Evolutionary conservation across 2,329 filamentous ascomycete species (phyloP), one percentile per base, ranked within the genome.

Genomic region (Botryotinia narcissicola): DNA sequence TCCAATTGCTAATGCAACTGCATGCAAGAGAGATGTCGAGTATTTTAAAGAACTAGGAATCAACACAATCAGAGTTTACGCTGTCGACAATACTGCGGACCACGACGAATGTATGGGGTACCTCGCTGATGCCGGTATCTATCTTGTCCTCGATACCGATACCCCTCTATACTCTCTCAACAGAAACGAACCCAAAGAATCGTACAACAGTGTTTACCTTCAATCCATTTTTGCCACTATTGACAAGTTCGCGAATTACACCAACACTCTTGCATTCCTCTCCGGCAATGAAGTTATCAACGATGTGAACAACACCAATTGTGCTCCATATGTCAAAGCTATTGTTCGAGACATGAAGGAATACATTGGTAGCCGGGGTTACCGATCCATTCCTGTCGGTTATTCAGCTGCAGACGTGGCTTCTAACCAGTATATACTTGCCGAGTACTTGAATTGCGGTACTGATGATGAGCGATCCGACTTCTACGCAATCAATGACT

Each of bases 1-100:
- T 79, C 90, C 91, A 57, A 88, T 93, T 77, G 89, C 90, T 72
- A 87, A 92, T 78, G 77, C 81, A 29, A 82, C 83, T 12, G 82
- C 82, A 77, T 92, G 91, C 86, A 87, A 86, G 82, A 87, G 91
- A 75, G 90, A 92, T 80, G 87, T 92, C 77, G 82, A 82, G 37
- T 85, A 91, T 80, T 92, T 93, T 86, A 86, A 90, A 83, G 85
- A 90, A 77, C 83, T 93, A 67, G 90, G 91, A 69, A 84, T 93
- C 81, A 93, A 93, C 84, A 91, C 91, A 61, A 84, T 93, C 79
- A 90, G 91, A 82, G 88, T 93, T 75, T 93, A 93, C 86, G 90
- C 89, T 2, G 88, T 93, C 77, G 91, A 93, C 83, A 93, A 92
- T 85, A 88, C 88, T 63, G 84, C 85, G 75, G 82, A 89, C 82